Conservation (phyloP, 2,329 filamentous ascomycete genomes). For the Aspergillus floridensis region DNA sequence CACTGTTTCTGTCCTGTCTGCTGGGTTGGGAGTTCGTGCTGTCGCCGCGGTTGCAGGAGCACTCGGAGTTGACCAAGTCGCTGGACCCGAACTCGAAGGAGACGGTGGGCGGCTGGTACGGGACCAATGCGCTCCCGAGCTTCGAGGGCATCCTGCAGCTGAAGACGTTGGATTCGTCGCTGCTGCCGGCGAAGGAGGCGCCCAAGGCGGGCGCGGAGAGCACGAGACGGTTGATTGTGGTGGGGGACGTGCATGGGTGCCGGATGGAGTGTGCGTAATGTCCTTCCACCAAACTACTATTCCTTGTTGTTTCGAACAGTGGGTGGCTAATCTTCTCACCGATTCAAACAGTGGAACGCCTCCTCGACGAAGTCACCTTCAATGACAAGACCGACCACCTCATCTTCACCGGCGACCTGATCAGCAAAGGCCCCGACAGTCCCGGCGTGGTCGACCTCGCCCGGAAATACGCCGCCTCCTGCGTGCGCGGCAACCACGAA, state of each 20-base stretch:
- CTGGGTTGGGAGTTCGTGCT: conserved; percentile 35
- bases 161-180: conserved; percentile 46
- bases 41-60: conserved; percentile 34
- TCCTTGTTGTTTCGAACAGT: not conserved
- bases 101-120: conserved; percentile 41
- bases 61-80: conserved; percentile 27
- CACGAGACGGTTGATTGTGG: conserved; percentile 66
- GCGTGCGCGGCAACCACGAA: conserved; percentile 90
- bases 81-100: conserved; percentile 31
- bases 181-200: conserved; percentile 42
- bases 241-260: conserved; percentile 94
- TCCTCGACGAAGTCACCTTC: conserved; percentile 68
- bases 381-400: conserved; percentile 66
- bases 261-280: conserved; percentile 57
- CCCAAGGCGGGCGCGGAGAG: conserved; percentile 17
- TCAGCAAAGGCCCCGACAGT: conserved; percentile 85
- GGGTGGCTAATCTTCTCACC: not conserved
- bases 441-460: conserved; percentile 72
- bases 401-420: conserved; percentile 72
- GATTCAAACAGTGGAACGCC: conserved; percentile 42
- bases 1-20: conserved; percentile 32
- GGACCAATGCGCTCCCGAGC: conserved; percentile 47
- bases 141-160: conserved; percentile 53
- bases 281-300: not conserved
- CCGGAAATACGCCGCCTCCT: conserved; percentile 70